Evolutionary conservation across 192 early-diverging fungal genomes (phyloP).

Genomic region (Rhizoclosmatium globosum): DNA sequence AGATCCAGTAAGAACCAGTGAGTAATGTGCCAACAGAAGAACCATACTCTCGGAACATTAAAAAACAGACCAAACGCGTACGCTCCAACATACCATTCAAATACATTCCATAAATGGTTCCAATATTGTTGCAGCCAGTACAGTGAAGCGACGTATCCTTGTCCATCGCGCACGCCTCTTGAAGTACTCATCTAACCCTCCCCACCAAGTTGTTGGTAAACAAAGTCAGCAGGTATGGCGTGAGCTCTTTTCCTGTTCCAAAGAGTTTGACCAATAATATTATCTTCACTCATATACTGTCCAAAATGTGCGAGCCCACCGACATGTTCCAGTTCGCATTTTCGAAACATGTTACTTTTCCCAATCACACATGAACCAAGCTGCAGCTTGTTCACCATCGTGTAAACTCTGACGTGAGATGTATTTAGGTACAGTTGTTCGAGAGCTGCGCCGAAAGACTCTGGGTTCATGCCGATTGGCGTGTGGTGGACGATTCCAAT

Average conservation of each 20-base stretch:
- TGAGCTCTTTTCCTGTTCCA: conserved; percentile 83
- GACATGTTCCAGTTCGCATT: conserved; percentile 76
- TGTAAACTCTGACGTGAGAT: conserved; percentile 95
- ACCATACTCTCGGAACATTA: conserved; percentile 52
- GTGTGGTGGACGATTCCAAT: conserved; percentile 97
- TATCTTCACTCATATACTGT: conserved; percentile 95
- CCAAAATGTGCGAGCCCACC: conserved; percentile 89
- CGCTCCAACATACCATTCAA: conserved; percentile 77
- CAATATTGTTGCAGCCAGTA: conserved; percentile 83
- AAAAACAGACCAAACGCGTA: conserved; percentile 71
- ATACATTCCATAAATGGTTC: conserved; percentile 96
- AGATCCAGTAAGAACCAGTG: conserved; percentile 66
- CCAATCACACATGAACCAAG: conserved; percentile 92
- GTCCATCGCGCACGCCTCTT: conserved; percentile 90
- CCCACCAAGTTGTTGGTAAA: conserved; percentile 84
- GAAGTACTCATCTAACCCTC: conserved; percentile 83
- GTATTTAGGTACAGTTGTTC: conserved; percentile 90
- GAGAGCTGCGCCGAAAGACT: conserved; percentile 79
- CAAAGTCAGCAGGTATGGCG: conserved; percentile 86
- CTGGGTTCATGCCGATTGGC: conserved; percentile 77
- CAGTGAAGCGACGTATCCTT: conserved; percentile 92
- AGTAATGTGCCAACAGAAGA: conserved; percentile 61
- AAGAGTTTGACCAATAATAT: conserved; percentile 87
- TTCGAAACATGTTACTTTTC: conserved; percentile 93
- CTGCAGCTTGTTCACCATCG: conserved; percentile 86